Conservation (phyloP, 805 yeast genomes). For the Sugiyamaella mastotermitis region DNA sequence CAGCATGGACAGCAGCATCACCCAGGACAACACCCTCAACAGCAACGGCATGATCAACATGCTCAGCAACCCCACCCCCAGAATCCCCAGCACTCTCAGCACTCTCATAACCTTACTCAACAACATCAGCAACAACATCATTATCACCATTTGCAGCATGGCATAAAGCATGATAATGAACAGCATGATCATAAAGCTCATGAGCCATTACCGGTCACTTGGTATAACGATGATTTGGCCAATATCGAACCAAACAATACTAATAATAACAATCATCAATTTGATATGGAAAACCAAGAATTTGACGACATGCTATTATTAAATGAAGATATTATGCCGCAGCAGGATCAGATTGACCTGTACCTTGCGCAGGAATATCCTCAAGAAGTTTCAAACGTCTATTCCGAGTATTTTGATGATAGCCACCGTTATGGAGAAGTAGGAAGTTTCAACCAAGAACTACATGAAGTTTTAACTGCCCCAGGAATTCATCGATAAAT, state of each 20-base stretch:
- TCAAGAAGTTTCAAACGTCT: conserved; percentile 12
- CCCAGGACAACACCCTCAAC: background rate
- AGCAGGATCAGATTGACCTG: conserved; percentile 17
- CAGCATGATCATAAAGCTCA: conserved; percentile 1
- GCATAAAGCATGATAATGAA: background rate
- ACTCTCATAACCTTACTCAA: background rate
- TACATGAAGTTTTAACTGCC: conserved; percentile 7
- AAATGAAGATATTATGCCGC: conserved; percentile 22
- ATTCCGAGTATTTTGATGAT: conserved; percentile 16
- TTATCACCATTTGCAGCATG: no score
- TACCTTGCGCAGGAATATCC: conserved; percentile 13
- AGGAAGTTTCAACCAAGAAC: conserved; percentile 5
- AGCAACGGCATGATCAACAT: background rate
- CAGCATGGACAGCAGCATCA: background rate
- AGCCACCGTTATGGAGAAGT: conserved; percentile 1
- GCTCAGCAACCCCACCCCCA: background rate
- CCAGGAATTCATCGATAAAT: no score
- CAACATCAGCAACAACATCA: no score
- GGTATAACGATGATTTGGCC: conserved; percentile 2
- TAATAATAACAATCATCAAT: background rate
- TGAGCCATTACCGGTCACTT: conserved; percentile 7
- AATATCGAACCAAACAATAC: conserved; percentile 5
- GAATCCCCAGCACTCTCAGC: background rate
- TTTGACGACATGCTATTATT: conserved; percentile 15
- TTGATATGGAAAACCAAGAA: conserved; percentile 5